Base-by-base conservation (phyloP, 129 eudicot species). In the Arctium lappa region DNA sequence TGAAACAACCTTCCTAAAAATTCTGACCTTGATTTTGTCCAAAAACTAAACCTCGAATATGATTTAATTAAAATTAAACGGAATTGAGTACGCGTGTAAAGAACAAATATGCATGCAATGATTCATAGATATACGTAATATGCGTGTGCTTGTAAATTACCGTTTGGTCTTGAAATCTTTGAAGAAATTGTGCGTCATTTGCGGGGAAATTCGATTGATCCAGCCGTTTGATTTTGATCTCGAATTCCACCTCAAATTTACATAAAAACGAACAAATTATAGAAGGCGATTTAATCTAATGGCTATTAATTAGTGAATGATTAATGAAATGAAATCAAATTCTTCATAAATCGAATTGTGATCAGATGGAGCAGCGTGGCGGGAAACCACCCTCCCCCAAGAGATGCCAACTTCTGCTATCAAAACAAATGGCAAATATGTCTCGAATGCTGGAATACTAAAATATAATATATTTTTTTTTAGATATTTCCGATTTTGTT, bases 1-100 rank as follows among this genome's bases (percentile, higher is more conserved):
- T 82, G 86, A 86, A 82, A 86, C 89, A 79, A 82, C 72, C 60
- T 73, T 53, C 83, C 86, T 56, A 38, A n/a, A 82, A 78, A 65
- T 82, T 82, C 74, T 78, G 80, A 40, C 73, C 62, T 63, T 8
- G 31, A 72, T 69, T 82, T 86, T 62, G 71, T 82, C 70, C 44
- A 44, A 6, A 79, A 74, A 69, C 73, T 16, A 74, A 37, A 68
- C 34, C 62, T 83, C 78, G 38, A 69, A 77, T 31, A 1, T 46
- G 30, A 34, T 48, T 60, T 10, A 48, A 79, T 12, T 46, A 32
- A 44, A 53, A 36, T 79, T 15, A 3, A 78, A 77, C 86, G 83
- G 83, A 30, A 79, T 42, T 32, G 31, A 82, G 69, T 72, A 76
- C 81, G 68, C 85, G 88, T 85, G 85, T 80, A 80, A 46, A 34